A percentile compares a stretch with the other conserved stretches of the same genome.
Conservation (phyloP, 2,329 filamentous ascomycete species). For the Ceratocystis eucalypticola region DNA sequence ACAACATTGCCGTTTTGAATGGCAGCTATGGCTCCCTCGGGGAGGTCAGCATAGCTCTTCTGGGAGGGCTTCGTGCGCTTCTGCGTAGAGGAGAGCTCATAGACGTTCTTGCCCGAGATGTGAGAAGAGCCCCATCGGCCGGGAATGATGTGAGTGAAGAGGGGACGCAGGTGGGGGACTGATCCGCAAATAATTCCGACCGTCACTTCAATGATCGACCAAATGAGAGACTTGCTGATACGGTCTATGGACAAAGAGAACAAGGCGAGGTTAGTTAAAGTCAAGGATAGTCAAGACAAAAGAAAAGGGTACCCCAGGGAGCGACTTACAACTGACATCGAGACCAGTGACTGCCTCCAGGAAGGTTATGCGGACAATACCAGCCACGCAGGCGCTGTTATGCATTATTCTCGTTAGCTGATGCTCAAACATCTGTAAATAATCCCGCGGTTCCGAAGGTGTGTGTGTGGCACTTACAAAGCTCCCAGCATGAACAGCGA, state of each 20-base stretch:
- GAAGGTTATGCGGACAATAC: constrained; percentile 23
- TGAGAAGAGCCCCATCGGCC: constrained; percentile 1
- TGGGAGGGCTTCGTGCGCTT: constrained; percentile 1
- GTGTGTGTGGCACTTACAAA: constrained; percentile 22
- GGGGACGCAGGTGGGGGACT: constrained; percentile 25
- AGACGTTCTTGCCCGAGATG: constrained; percentile 9
- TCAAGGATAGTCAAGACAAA: background rate
- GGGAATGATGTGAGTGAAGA: constrained; percentile 18
- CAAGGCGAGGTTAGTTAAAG: background rate
- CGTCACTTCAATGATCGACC: constrained; percentile 26
- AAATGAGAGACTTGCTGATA: constrained; percentile 24
- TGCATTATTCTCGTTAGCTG: background rate
- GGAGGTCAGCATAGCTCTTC: background rate
- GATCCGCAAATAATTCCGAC: constrained; percentile 27
- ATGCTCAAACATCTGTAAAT: background rate
- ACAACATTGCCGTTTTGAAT: constrained; percentile 14
- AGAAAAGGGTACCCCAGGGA: background rate
- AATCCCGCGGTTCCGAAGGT: no score
- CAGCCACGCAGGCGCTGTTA: constrained; percentile 23
- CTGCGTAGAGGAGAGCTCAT: constrained; percentile 8
- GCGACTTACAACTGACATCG: constrained; percentile 25
- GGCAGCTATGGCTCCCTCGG: background rate
- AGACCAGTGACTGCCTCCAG: constrained; percentile 22
- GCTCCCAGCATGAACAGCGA: constrained; percentile 24
- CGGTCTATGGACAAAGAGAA: constrained; percentile 21